Evolutionary conservation across 495 filamentous ascomycete genomes (phyloP).

Genomic region (Parmelia sp.): DNA sequence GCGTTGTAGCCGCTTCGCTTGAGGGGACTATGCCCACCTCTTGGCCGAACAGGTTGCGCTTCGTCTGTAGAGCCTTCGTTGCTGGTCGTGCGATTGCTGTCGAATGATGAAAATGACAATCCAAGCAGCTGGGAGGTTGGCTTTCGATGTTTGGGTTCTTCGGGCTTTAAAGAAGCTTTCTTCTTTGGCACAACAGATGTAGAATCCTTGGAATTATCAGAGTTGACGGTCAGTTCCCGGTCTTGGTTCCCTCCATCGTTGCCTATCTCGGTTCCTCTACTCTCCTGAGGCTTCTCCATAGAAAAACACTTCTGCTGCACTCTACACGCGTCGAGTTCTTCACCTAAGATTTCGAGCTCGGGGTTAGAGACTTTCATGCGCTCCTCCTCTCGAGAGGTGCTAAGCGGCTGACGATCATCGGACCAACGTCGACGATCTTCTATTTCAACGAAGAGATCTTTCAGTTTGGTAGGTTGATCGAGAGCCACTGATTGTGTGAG

Average conservation of each 20-base stretch:
- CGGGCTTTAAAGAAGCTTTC: background rate
- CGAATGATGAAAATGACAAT: background rate
- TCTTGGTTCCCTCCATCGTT: background rate
- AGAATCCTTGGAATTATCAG: background rate
- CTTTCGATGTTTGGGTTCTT: background rate
- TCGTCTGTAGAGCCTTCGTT: background rate
- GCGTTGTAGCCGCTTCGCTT: constrained; percentile 6
- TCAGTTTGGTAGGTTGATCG: background rate
- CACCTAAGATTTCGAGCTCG: background rate
- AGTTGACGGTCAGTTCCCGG: background rate
- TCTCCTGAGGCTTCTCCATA: background rate
- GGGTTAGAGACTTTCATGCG: background rate
- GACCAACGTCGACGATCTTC: background rate
- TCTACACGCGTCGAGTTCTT: background rate
- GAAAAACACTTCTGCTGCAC: background rate
- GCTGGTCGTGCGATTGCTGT: background rate
- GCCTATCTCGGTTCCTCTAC: background rate
- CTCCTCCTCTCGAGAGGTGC: constrained; percentile 2
- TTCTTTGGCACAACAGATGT: background rate
- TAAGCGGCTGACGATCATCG: background rate
- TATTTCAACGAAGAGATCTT: background rate
- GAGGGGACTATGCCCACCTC: background rate
- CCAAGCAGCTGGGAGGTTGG: background rate
- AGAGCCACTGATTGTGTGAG: background rate
- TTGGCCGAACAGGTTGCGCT: background rate